Conservation (phyloP, 1,284 basidiomycete genomes). For the Sanguinoderma infundibulare region DNA sequence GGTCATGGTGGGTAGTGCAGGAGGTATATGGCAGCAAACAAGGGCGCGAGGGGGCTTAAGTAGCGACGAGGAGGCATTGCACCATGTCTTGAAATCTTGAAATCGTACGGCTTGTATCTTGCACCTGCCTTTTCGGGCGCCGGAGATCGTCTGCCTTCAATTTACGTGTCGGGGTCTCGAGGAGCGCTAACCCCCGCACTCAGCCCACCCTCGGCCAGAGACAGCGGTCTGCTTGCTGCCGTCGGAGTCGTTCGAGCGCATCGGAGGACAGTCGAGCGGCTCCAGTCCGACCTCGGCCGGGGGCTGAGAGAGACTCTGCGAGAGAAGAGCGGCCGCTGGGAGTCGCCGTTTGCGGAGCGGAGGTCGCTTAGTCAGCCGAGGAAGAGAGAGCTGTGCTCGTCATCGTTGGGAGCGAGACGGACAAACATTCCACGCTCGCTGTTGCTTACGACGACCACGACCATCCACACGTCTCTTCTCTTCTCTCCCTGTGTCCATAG, state of each 20-base stretch:
- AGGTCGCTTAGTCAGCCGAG: slow-evolving; percentile 29
- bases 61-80: slow-evolving; percentile 25
- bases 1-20: slow-evolving; percentile 50
- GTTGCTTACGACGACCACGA: slow-evolving; percentile 37
- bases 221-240: not conserved
- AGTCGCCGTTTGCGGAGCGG: slow-evolving; percentile 5
- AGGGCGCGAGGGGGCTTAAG: slow-evolving; percentile 20
- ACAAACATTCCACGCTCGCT: slow-evolving; percentile 35
- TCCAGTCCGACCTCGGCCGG: not conserved
- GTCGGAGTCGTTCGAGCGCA: not conserved
- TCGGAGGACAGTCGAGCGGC: not conserved
- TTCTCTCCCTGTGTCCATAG: slow-evolving; percentile 23
- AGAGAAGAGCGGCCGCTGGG: not conserved
- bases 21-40: slow-evolving; percentile 18
- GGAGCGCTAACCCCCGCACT: not conserved
- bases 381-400: slow-evolving; percentile 30
- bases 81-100: slow-evolving; percentile 33
- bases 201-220: not conserved
- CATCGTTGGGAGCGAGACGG: slow-evolving; percentile 30
- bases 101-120: slow-evolving; percentile 30
- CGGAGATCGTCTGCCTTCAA: slow-evolving; percentile 16
- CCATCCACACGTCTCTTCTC: slow-evolving; percentile 23
- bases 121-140: slow-evolving; percentile 21
- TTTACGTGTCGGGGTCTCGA: slow-evolving; percentile 1
- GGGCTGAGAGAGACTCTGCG: not conserved